Percentiles rank a stretch among this genome's conserved stretches.
Conservation (phyloP, 768 basidiomycete genomes). For the Cantharellus anzutake region DNA sequence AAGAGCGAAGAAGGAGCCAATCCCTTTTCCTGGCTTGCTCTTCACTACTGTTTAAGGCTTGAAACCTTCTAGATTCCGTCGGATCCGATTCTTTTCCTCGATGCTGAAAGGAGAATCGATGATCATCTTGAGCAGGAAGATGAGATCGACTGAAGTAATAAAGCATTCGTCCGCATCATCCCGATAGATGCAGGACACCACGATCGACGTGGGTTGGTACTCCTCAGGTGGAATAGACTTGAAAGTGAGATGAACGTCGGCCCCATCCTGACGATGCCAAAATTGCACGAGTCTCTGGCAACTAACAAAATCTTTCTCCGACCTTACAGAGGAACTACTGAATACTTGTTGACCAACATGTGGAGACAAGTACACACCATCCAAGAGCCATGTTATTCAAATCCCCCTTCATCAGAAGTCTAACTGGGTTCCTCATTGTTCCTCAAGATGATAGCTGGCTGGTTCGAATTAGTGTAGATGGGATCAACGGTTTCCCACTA, state of each 20-base stretch:
- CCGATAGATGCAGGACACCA: slow-evolving; percentile 40
- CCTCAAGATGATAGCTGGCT: not conserved
- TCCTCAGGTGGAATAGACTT: slow-evolving; percentile 19
- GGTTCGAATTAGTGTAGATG: not conserved
- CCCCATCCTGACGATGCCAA: slow-evolving; percentile 23
- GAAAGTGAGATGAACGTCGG: slow-evolving; percentile 20
- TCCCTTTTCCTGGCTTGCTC: slow-evolving; percentile 41
- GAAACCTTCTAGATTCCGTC: slow-evolving; percentile 86
- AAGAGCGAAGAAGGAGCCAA: slow-evolving; percentile 72
- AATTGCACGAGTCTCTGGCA: slow-evolving; percentile 24
- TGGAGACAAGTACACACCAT: slow-evolving; percentile 15
- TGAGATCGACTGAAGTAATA: slow-evolving; percentile 91
- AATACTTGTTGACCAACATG: not conserved
- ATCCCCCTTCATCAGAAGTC: slow-evolving; percentile 18
- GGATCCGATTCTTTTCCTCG: slow-evolving; percentile 92
- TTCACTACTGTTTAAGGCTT: slow-evolving; percentile 82
- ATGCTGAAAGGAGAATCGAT: slow-evolving; percentile 63
- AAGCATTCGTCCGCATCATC: slow-evolving; percentile 58
- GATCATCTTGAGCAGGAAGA: slow-evolving; percentile 73
- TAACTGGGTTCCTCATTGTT: slow-evolving; percentile 10
- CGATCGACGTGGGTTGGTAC: slow-evolving; percentile 19
- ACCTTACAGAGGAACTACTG: slow-evolving; percentile 10
- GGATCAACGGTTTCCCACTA: too few relatives aligned
- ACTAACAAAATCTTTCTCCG: slow-evolving; percentile 21
- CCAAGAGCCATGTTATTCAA: slow-evolving; percentile 22